Percentiles rank a stretch among this genome's conserved stretches.
phyloP scores from a whole-genome alignment of 352 stramenopile species.

The Phytophthora ramorum region DNA sequence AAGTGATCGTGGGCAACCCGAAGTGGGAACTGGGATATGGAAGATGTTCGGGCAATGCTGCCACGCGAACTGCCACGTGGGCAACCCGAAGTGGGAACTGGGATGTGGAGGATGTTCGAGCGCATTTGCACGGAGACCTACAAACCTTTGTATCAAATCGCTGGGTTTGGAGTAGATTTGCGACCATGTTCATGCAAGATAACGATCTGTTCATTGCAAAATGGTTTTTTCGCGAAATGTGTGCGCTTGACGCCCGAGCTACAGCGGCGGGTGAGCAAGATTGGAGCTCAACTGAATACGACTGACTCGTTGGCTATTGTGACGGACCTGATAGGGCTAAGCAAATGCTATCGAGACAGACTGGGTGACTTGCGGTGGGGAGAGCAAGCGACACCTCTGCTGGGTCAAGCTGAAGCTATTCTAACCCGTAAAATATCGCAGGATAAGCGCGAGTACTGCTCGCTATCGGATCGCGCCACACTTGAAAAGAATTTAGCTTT shows the following conservation, averaged over 20 bases:
- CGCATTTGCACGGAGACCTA: slow-evolving; percentile 60
- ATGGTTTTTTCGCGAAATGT: slow-evolving; percentile 53
- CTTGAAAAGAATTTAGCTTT: slow-evolving; percentile 30
- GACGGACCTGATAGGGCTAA: slow-evolving; percentile 46
- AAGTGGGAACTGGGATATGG: slow-evolving; percentile 57
- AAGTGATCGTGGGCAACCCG: slow-evolving; percentile 36
- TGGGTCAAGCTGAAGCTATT: slow-evolving; percentile 31
- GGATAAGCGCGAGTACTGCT: slow-evolving; percentile 16
- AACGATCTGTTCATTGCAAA: slow-evolving; percentile 55
- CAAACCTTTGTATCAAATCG: slow-evolving; percentile 47
- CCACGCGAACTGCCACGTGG: slow-evolving; percentile 20
- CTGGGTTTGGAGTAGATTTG: slow-evolving; percentile 75
- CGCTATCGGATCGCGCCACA: slow-evolving; percentile 1
- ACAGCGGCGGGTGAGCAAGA: slow-evolving; percentile 23
- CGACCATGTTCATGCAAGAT: slow-evolving; percentile 41
- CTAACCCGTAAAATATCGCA: slow-evolving; percentile 21
- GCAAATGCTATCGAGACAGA: slow-evolving; percentile 49
- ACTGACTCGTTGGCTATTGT: slow-evolving; percentile 23
- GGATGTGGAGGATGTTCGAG: slow-evolving; percentile 47
- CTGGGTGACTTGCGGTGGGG: slow-evolving; percentile 26
- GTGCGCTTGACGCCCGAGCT: slow-evolving; percentile 27
- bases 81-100: slow-evolving; percentile 49
- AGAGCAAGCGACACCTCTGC: slow-evolving; percentile 20
- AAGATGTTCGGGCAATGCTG: slow-evolving; percentile 31
- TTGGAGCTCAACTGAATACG: slow-evolving; percentile 17